Base-by-base conservation (phyloP, 257 asterid genomes). In the Solanum chmielewskii region DNA sequence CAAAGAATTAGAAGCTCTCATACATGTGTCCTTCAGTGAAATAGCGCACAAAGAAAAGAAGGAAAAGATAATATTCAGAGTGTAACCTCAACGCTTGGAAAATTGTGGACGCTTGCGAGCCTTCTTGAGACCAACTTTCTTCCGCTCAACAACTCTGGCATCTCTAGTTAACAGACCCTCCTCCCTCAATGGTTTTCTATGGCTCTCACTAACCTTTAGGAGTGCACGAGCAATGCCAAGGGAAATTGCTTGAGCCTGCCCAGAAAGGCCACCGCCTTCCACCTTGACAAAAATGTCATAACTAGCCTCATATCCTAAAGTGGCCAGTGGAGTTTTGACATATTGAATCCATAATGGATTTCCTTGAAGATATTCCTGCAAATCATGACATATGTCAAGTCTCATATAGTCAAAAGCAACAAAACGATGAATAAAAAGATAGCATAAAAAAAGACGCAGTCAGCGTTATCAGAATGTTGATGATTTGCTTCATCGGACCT, bases 91-190 rank as follows among this genome's bases (percentile, higher is more conserved):
- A 94, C 99, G 99, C 90, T 97, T 96, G 52, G 99, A 96, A 92
- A n/a, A 97, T 47, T 97, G 99, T 56, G 99, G 99, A 89, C 95
- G 95, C 91, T 97, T 97, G 35, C 99, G 93, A 66, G 99, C 99
- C 90, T 97, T 97, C 93, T 89, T 93, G 25, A 97, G 91, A 83
- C 99, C 99, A 37, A 91, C 91, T 90, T 97, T 96, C 94, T 97
- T 97, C 95, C 99, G 93, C 88, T 97, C 99, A 1, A 96, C 99
- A 27, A 94, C 96, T 90, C 99, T 94, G 3, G 99, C 75, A 84
- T 97, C 99, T 89, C 99, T 90, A 7, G 99, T 97, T 80, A 97
- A 93, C n/a, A 96, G 94, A 62, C 99, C 99, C 91, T 96, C 96
- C 60, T 89, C 96, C 91, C 93, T 95, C 91, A 97, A 76, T 59